Base-by-base conservation (phyloP, 2,329 filamentous ascomycete species). In the Colletotrichum brevisporum region DNA sequence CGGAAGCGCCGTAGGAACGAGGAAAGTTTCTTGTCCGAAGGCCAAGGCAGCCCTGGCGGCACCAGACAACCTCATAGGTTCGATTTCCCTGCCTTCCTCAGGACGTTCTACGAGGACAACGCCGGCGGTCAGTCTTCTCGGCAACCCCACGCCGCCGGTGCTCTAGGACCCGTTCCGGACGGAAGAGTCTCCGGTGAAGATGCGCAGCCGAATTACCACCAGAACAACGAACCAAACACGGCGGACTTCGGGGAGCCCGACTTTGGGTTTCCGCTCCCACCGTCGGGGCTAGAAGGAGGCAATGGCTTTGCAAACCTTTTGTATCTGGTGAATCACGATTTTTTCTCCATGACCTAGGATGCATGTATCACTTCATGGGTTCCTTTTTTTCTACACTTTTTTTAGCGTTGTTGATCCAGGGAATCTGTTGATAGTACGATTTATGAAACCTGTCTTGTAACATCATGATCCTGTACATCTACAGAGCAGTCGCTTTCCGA, bases 231-330 rank as follows among this genome's bases (percentile, higher is more conserved):
- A 43, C 13, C 41, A n/a, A 13, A 16, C 16, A n/a, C 41, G 15
- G 41, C 16, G 4, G 41, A 43, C 13, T 43, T n/a, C 15, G 41
- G 13, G 70, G 65, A 48, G 70, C 67, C 66, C 18, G 55, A 69
- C 50, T 13, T 41, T 36, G 27, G 24, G 21, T 63, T 72, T 24
- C 15, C 52, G 6, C 61, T 57, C 58, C 75, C 76, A 21, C 57
- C 60, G 4, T 55, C 45, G 3, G 62, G 52, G 2, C 61, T 72
- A 6, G 71, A 73, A 4, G 67, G 63, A 3, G 53, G 65, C 0
- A 73, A 51, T 9, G 65, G 65, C 6, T 76, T 76, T 55, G 73
- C 72, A 12, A 75, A 73, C 59, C 63, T 76, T 4, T 18, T 76
- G 31, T 75, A 74, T 53, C 52, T 73, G 10, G 74, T 70, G 4